A percentile compares a stretch with the other conserved stretches of the same genome.
Conservation (phyloP, 805 yeast species). For the Candida ulmi region DNA sequence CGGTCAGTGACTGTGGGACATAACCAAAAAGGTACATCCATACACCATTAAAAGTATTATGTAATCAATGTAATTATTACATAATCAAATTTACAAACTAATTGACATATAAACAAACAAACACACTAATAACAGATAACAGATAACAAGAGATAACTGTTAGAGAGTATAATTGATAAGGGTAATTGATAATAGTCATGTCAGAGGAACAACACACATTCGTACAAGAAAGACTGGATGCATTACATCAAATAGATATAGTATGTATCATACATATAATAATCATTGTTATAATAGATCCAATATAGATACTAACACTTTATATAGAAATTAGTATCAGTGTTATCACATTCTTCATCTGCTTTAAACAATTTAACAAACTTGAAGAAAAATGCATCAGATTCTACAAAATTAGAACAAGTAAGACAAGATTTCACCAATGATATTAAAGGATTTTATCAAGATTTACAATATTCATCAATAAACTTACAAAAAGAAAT, state of each 20-base stretch:
- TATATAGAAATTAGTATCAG: conserved; percentile 40
- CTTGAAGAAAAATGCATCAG: conserved; percentile 25
- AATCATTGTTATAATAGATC: too few species aligned
- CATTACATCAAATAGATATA: conserved; percentile 45
- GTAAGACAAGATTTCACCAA: conserved; percentile 35
- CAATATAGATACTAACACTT: too few species aligned
- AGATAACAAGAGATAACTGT: too few species aligned
- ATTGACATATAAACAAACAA: too few species aligned
- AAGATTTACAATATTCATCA: conserved; percentile 52
- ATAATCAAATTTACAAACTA: too few species aligned
- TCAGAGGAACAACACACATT: conserved; percentile 25
- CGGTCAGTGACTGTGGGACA: conserved; percentile 16
- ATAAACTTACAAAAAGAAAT: conserved; percentile 61
- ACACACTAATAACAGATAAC: too few species aligned
- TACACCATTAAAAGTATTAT: too few species aligned
- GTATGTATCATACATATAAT: conserved; percentile 14
- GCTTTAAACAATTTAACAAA: conserved; percentile 37
- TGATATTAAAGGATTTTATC: conserved; percentile 44
- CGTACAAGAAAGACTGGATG: conserved; percentile 46
- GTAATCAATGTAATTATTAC: too few species aligned
- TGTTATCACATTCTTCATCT: conserved; percentile 43
- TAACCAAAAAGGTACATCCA: too few species aligned
- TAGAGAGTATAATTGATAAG: too few species aligned
- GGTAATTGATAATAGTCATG: too few species aligned
- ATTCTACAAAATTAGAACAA: conserved; percentile 17